Percentiles rank a stretch among this genome's conserved stretches.
Evolutionary conservation across 257 asterid genomes (phyloP).

Genomic region (Fraxinus anomala): DNA sequence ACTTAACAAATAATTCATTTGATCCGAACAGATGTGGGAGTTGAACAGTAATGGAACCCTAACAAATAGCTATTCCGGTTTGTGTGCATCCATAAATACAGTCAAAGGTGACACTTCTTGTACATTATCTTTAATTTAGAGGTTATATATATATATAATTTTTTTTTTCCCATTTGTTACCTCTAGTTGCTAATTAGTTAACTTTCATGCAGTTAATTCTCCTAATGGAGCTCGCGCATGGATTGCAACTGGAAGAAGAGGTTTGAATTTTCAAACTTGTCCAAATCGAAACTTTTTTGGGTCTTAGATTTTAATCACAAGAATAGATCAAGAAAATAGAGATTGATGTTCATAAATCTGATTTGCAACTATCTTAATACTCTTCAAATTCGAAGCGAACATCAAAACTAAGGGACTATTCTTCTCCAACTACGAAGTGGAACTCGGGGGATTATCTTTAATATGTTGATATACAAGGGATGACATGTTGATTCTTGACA

Average conservation of each 20-base stretch:
- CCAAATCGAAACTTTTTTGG: not conserved
- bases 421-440: too few relatives aligned
- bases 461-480: not conserved
- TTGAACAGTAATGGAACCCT: conserved; percentile 71
- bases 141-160: not conserved
- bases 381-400: too few relatives aligned
- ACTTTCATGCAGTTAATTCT: conserved; percentile 47
- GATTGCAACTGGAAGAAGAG: conserved; percentile 77
- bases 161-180: not conserved
- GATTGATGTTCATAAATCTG: not conserved
- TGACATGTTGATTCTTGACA: not conserved
- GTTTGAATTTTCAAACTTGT: conserved; percentile 37
- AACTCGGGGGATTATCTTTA: too few relatives aligned
- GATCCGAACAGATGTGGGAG: conserved; percentile 79
- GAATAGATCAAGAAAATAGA: not conserved
- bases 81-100: conserved; percentile 66
- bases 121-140: not conserved
- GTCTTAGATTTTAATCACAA: not conserved
- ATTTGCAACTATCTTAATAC: not conserved
- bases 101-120: conserved; percentile 48
- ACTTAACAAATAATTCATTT: not conserved
- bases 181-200: conserved; percentile 20
- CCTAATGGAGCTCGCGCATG: conserved; percentile 61
- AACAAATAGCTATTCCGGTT: conserved; percentile 69
- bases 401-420: too few relatives aligned